Base-by-base conservation (phyloP, 495 filamentous ascomycete species). In the Umbilicaria muhlenbergii region DNA sequence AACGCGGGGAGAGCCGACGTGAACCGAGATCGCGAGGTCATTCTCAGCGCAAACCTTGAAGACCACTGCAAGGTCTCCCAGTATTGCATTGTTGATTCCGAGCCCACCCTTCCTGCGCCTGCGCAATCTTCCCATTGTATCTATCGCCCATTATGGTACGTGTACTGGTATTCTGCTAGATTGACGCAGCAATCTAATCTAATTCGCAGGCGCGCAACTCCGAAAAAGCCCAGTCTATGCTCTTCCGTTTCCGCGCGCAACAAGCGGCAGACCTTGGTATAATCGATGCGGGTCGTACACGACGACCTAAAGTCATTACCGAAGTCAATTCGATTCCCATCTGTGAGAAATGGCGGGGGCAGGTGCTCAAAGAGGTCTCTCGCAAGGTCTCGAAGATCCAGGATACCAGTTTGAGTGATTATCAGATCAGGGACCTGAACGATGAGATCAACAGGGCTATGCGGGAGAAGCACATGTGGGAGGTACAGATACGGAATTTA, bases 391-490 rank as follows among this genome's bases (percentile, higher is more conserved):
- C 85, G 38, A 82, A 85, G 53, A 96, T 98, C 67, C 91, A 96
- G 59, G 92, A 96, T 51, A 62, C 69, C 6, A 79, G 79, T 24
- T 71, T 96, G 12, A 83, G 77, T 63, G 91, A 98, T 68, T 95
- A 79, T 67, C 91, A 96, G 67, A 88, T 98, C 63, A 80, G 91
- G 46, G 91, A 98, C 61, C 70, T 98, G 51, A 98, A 98, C 63
- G 91, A 98, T 62, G 92, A 98, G 65, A 93, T 98, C 70, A 98
- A 98, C 67, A 93, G 93, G 64, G 74, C 92, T 39, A 94, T 98
- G 83, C 80, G 86, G 41, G 91, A 98, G 71, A 98, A 98, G 62
- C 83, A 86, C 67, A 83, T 91, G 72, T 98, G 91, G 91, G 91
- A 98, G 65, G 75, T 86, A 58, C 91, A 94, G 62, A 94, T 98